Evolutionary conservation across 345 rosid species (phyloP), one percentile per base, ranked within the genome.

Genomic region (Acer negundo): DNA sequence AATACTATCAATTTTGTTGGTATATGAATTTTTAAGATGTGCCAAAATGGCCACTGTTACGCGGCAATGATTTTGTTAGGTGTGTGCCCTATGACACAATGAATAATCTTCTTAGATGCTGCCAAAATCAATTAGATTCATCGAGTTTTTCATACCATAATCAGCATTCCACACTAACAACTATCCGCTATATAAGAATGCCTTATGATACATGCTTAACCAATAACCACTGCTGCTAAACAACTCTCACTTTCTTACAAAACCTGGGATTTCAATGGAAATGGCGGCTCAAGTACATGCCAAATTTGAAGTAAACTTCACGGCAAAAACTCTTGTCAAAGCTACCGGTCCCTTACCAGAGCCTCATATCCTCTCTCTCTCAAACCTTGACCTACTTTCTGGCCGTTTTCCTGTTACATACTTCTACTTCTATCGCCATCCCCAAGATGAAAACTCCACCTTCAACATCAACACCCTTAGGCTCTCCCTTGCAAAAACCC

Each of bases 361-460:
- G 26, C 74, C 81, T 73, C 79, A 70, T 6, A 64, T 67, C 70
- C 74, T 93, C 31, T 0, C 83, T 72, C 94, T 92, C 65, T 91
- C 98, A 81, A 90, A 92, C 78, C 95, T 94, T 11, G 98, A 94
- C 85, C 90, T 93, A 58, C 97, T 94, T 28, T 94, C 95, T 0
- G 95, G 97, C 47, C 95, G 97, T 67, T 94, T 91, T 73, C 97
- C 97, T 0, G 89, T 94, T 46, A 89, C 95, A 65, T 93, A 93
- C 86, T 84, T 93, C 70, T 94, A 94, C 86, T 85, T 94, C 75
- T 94, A 86, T 79, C 28, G 72, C 68, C 90, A 83, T 62, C 79
- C 85, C 8, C 73, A 53, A 0, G n/a, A 19, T 38, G n/a, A 65
- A 55, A 73, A 84, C 80, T 79, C 83, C 35, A 13, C 84, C 7